A percentile compares a stretch with the other conserved stretches of the same genome.
These are phyloP conservation scores for Rhynchospora tenuis DNA, from an alignment of 176 grass and related monocot genomes.

Conservation along the genomic window DNA sequence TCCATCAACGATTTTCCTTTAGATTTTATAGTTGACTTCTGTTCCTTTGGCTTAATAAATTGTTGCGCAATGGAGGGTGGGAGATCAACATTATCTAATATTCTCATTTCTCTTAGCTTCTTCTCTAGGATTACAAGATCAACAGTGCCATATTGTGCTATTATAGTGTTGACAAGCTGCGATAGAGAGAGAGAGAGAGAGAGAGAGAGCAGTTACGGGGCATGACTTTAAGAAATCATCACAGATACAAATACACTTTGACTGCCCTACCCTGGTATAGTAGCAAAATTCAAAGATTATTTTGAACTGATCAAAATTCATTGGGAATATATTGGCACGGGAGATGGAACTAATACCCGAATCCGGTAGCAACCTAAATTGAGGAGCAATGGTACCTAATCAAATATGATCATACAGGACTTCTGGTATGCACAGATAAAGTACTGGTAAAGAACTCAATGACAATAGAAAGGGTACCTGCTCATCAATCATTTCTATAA, in stretches of 20 bases:
- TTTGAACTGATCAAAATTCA: not conserved
- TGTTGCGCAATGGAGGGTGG: constrained; percentile 59
- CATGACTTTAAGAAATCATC: not conserved
- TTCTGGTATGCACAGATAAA: constrained; percentile 19
- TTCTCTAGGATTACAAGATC: constrained; percentile 75
- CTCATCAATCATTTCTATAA: constrained; percentile 90
- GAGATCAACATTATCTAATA: constrained; percentile 91
- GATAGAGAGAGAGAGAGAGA: constrained; percentile 28
- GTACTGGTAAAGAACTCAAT: constrained; percentile 15
- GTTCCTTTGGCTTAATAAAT: constrained; percentile 70
- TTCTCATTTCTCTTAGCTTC: constrained; percentile 87
- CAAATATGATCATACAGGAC: not conserved
- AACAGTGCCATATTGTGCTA: constrained; percentile 59
- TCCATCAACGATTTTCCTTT: constrained; percentile 14
- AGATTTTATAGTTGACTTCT: constrained; percentile 43
- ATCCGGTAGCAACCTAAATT: not conserved
- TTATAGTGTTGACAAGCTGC: constrained; percentile 70
- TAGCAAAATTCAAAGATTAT: not conserved
- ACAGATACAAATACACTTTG: not conserved
- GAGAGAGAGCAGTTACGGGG: constrained; percentile 8
- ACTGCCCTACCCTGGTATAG: not conserved
- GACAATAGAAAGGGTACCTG: constrained; percentile 43
- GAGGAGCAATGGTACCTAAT: not conserved
- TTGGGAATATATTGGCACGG: not conserved
- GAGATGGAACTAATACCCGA: not conserved